Conservation (phyloP, 805 yeast genomes). For the Zygosaccharomyces siamensis region DNA sequence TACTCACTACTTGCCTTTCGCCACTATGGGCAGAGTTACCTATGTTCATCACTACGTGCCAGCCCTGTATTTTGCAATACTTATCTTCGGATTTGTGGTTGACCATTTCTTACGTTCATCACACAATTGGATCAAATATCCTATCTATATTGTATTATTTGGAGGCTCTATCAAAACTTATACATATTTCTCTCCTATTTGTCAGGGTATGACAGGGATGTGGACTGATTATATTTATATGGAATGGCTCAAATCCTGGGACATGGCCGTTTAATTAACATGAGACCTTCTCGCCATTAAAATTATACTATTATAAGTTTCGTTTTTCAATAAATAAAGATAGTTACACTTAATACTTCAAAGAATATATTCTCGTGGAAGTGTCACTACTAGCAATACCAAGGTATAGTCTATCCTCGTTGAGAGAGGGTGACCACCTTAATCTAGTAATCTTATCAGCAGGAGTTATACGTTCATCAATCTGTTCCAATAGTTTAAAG, state of each 20-base stretch:
- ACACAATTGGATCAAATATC: constrained; percentile 23
- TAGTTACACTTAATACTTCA: constrained; percentile 9
- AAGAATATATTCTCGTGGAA: constrained; percentile 43
- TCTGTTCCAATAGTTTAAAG: constrained; percentile 29
- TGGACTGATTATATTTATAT: constrained; percentile 45
- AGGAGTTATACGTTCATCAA: constrained; percentile 48
- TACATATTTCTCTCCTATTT: constrained; percentile 57
- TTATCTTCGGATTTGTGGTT: constrained; percentile 44
- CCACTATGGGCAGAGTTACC: constrained; percentile 93
- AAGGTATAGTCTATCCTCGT: constrained; percentile 35
- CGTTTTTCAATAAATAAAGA: neutral
- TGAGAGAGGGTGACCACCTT: constrained; percentile 44
- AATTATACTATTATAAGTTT: neutral
- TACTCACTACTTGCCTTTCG: constrained; percentile 82
- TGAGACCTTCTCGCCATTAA: neutral
- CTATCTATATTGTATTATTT: constrained; percentile 45
- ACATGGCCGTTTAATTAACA: constrained; percentile 32
- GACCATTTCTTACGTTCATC: constrained; percentile 26
- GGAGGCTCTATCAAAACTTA: constrained; percentile 49
- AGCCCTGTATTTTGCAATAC: constrained; percentile 88
- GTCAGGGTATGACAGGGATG: constrained; percentile 75
- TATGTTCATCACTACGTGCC: constrained; percentile 97
- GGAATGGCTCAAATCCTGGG: constrained; percentile 56
- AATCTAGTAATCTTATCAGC: constrained; percentile 58
- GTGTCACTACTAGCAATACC: constrained; percentile 66